These are phyloP conservation scores for Penicillium lividum DNA, from an alignment of 495 filamentous ascomycete genomes.

Conservation along the genomic window DNA sequence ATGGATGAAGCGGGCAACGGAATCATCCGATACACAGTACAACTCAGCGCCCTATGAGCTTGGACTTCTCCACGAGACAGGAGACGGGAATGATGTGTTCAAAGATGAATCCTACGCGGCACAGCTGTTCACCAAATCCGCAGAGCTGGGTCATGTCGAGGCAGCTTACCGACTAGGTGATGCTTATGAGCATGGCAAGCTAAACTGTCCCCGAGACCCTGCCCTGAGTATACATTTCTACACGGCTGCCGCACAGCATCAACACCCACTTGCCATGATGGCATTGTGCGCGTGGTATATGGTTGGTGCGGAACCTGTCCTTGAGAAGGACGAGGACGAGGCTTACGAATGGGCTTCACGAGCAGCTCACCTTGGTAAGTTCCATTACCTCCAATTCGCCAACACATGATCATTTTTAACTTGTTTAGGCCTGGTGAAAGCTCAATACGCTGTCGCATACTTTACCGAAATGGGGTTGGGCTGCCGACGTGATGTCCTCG, in stretches of 20 bases:
- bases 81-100: constrained; percentile 92
- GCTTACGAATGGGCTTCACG: constrained; percentile 94
- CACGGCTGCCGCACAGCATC: constrained; percentile 81
- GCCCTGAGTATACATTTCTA: constrained; percentile 97
- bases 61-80: constrained; percentile 80
- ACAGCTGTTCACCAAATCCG: constrained; percentile 91
- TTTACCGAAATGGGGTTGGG: constrained; percentile 99
- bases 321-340: constrained; percentile 94
- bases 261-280: constrained; percentile 94
- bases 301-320: constrained; percentile 86
- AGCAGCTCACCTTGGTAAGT: constrained; percentile 80
- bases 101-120: constrained; percentile 86
- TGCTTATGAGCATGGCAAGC: constrained; percentile 90
- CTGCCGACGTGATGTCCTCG: constrained; percentile 85
- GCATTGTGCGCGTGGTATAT: constrained; percentile 98
- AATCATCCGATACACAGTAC: constrained; percentile 87
- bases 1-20: constrained; percentile 92
- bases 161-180: constrained; percentile 89
- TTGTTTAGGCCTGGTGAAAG: constrained; percentile 78
- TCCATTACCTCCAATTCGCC: not conserved
- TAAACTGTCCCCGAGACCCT: constrained; percentile 86
- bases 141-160: constrained; percentile 84
- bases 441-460: constrained; percentile 92
- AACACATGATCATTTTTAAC: constrained; percentile 5
- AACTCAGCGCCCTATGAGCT: constrained; percentile 92